phyloP scores from a whole-genome alignment of 495 filamentous ascomycete genomes.

The Xylaria intraflava region DNA sequence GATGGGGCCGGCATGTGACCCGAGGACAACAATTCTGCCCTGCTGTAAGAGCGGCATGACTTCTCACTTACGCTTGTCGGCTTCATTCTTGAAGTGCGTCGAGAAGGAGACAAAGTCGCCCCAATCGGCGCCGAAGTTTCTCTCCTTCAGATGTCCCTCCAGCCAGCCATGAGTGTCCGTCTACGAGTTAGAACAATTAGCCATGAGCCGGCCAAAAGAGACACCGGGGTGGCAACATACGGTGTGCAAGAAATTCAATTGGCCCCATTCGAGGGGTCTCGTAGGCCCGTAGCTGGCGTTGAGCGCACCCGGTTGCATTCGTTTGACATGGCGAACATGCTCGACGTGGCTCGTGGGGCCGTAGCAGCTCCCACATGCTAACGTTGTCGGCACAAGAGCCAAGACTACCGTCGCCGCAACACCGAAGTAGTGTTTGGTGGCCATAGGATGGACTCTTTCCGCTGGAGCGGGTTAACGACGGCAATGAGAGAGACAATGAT shows the following conservation, averaged over 20 bases:
- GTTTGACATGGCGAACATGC: constrained; percentile 34
- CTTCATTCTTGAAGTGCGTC: constrained; percentile 60
- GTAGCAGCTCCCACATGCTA: constrained; percentile 30
- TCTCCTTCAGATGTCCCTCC: constrained; percentile 72
- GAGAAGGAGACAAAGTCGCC: constrained; percentile 83
- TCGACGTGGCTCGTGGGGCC: constrained; percentile 26
- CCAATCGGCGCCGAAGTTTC: constrained; percentile 75
- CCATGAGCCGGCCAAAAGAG: neutral
- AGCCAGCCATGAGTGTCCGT: constrained; percentile 77
- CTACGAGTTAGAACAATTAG: constrained; percentile 4
- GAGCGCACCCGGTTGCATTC: constrained; percentile 45
- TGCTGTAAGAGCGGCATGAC: neutral
- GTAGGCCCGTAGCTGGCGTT: constrained; percentile 32
- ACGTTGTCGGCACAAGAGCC: neutral
- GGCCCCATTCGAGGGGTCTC: constrained; percentile 54
- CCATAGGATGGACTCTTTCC: no score
- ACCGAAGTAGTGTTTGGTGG: neutral
- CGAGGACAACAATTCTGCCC: neutral
- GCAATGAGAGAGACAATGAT: no score
- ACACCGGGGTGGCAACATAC: constrained; percentile 13
- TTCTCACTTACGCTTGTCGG: constrained; percentile 40
- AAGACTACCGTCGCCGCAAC: neutral
- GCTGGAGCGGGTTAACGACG: no score
- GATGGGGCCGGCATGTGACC: neutral
- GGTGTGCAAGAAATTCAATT: constrained; percentile 81